Percentiles rank a stretch among this genome's conserved stretches.
Evolutionary conservation across 495 filamentous ascomycete species (phyloP).

Genomic region (Neurospora sp.): DNA sequence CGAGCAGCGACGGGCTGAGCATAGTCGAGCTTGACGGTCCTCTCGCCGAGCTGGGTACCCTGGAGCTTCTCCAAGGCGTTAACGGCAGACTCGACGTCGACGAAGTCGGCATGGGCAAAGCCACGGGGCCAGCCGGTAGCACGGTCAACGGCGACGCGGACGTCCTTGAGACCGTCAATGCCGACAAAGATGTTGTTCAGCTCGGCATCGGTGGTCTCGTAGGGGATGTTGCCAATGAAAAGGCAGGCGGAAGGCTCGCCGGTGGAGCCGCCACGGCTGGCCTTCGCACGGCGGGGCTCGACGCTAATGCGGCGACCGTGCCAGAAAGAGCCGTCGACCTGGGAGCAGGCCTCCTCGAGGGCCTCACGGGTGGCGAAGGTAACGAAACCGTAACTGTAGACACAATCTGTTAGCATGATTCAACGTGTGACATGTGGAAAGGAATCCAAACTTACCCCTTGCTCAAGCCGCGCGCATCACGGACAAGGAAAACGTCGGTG

Average conservation of each 20-base stretch:
- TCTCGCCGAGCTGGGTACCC: conserved; percentile 52
- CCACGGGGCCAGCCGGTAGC: conserved; percentile 79
- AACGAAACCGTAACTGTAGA: conserved; percentile 67
- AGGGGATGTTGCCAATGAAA: conserved; percentile 84
- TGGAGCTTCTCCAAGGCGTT: conserved; percentile 46
- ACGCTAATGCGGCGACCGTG: conserved; percentile 63
- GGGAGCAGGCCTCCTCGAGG: conserved; percentile 51
- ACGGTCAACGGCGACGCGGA: conserved; percentile 84
- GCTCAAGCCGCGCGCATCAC: conserved; percentile 67
- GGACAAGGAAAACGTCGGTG: conserved; percentile 42
- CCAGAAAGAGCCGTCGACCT: conserved; percentile 58
- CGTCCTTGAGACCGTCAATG: conserved; percentile 62
- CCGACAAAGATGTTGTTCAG: conserved; percentile 71
- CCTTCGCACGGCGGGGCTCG: conserved; percentile 38
- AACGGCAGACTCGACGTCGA: conserved; percentile 50
- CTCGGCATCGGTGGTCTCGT: conserved; percentile 80
- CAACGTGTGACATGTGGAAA: neutral
- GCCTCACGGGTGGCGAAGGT: conserved; percentile 48
- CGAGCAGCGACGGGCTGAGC: conserved; percentile 11
- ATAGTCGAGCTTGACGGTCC: conserved; percentile 59
- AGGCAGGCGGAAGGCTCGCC: conserved; percentile 52
- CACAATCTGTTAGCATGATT: neutral
- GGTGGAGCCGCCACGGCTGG: neutral
- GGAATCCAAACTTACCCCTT: conserved; percentile 58
- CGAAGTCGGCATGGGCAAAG: conserved; percentile 85